These are phyloP conservation scores for Stentor roeselii DNA, from an alignment of 73 alveolate genomes.

Conservation along the genomic window DNA sequence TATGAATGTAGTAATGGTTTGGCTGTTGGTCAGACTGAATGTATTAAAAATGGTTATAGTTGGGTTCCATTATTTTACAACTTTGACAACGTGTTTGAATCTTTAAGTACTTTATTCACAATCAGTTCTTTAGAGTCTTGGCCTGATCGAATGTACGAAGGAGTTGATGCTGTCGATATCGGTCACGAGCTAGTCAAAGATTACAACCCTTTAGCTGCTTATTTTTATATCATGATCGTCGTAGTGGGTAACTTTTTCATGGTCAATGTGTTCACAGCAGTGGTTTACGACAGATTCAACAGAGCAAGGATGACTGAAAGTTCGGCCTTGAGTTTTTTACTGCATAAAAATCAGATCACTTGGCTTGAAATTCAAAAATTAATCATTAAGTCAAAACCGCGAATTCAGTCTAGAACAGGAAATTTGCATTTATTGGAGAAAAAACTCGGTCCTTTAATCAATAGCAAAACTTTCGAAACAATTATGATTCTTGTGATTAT, in stretches of 20 bases:
- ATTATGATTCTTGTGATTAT: conserved; percentile 50
- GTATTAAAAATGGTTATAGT: conserved; percentile 57
- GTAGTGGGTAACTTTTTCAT: conserved; percentile 41
- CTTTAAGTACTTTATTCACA: conserved; percentile 82
- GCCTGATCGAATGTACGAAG: conserved; percentile 82
- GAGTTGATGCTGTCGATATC: conserved; percentile 51
- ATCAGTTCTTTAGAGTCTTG: conserved; percentile 89
- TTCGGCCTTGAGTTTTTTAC: conserved; percentile 31
- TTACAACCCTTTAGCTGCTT: conserved; percentile 25
- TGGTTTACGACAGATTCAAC: conserved; percentile 41
- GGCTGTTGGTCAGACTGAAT: conserved; percentile 19
- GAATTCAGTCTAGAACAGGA: conserved; percentile 43
- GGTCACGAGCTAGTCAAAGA: conserved; percentile 30
- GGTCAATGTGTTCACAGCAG: conserved; percentile 51
- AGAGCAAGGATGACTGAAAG: conserved; percentile 49
- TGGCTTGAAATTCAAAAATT: conserved; percentile 63
- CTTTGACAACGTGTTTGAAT: conserved; percentile 84
- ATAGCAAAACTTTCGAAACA: conserved; percentile 78
- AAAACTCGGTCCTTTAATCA: conserved; percentile 74
- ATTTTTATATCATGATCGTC: conserved; percentile 34
- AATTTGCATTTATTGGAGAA: conserved; percentile 54
- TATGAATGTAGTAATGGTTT: conserved; percentile 45
- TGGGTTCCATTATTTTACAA: conserved; percentile 54
- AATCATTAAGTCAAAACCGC: conserved; percentile 58
- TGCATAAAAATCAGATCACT: conserved; percentile 41